These are phyloP conservation scores for Agaricales sp. DNA, from an alignment of 1,284 basidiomycete species.

Conservation along the genomic window DNA sequence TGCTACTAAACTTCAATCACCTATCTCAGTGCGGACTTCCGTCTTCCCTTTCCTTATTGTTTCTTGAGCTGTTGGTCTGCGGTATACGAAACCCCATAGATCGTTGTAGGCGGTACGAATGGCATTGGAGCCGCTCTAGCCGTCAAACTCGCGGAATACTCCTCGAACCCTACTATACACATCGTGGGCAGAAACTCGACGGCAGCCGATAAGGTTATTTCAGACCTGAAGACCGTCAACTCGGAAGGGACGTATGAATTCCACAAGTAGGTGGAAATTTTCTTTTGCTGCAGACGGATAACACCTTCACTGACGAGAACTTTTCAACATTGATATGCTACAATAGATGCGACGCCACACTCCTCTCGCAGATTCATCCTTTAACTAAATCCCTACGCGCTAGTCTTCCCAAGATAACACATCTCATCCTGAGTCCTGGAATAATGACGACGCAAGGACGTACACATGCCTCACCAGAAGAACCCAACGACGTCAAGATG, in stretches of 20 bases:
- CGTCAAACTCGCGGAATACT: background rate
- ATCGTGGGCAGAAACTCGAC: background rate
- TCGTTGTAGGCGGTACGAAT: background rate
- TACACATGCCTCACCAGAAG: background rate
- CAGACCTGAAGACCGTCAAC: background rate
- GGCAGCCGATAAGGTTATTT: background rate
- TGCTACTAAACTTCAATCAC: background rate
- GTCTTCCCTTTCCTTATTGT: background rate
- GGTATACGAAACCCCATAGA: too few relatives aligned
- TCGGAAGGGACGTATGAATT: background rate
- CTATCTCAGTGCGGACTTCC: background rate
- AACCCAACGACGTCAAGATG: slow-evolving; percentile 2
- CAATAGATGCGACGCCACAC: background rate
- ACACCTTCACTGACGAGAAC: too few relatives aligned
- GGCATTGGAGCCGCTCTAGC: background rate
- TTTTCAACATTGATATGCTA: too few relatives aligned
- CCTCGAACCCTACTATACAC: background rate
- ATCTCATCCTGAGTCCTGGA: slow-evolving; percentile 1
- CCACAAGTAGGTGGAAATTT: background rate
- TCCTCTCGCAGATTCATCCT: background rate
- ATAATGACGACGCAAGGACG: background rate
- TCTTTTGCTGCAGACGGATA: too few relatives aligned
- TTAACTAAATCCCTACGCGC: background rate
- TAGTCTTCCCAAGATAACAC: background rate
- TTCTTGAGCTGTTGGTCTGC: too few relatives aligned